Percentiles rank a stretch among this genome's conserved stretches.
phyloP scores from a whole-genome alignment of 805 yeast species.

The Scheffersomyces coipomensis region DNA sequence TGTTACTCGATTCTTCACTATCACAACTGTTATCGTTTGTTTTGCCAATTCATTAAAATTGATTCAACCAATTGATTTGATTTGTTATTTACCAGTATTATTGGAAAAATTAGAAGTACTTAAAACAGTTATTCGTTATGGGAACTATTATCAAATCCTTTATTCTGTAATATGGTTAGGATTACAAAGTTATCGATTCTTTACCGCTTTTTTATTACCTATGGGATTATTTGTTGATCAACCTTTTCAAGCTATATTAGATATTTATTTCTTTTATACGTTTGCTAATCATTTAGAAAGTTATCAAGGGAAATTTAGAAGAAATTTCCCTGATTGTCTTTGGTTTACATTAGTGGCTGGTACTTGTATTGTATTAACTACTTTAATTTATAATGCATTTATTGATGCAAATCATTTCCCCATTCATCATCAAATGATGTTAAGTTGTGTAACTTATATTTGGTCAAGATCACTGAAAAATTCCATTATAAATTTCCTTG shows the following conservation, averaged over 20 bases:
- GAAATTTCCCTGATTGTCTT: slow-evolving; percentile 53
- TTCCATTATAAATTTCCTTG: slow-evolving; percentile 52
- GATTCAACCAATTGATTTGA: slow-evolving; percentile 8
- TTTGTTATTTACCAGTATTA: slow-evolving; percentile 11
- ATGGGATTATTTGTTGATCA: slow-evolving; percentile 24
- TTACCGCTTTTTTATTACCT: slow-evolving; percentile 51
- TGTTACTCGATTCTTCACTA: slow-evolving; percentile 56
- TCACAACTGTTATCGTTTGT: slow-evolving; percentile 45
- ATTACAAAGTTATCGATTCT: slow-evolving; percentile 46
- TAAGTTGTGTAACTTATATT: slow-evolving; percentile 56
- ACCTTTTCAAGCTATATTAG: slow-evolving; percentile 35
- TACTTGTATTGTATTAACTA: slow-evolving; percentile 40
- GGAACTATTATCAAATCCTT: slow-evolving; percentile 2
- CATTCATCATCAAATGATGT: slow-evolving; percentile 37
- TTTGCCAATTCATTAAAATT: slow-evolving; percentile 22
- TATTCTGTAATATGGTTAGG: slow-evolving; percentile 8
- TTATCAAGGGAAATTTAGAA: slow-evolving; percentile 40
- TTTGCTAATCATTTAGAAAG: slow-evolving; percentile 57
- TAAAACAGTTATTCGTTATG: slow-evolving; percentile 1
- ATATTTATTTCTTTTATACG: slow-evolving; percentile 55
- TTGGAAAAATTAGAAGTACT: slow-evolving; percentile 6
- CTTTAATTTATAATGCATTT: slow-evolving; percentile 26
- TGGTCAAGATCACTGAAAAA: slow-evolving; percentile 62
- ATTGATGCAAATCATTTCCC: slow-evolving; percentile 16
- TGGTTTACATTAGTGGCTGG: slow-evolving; percentile 53